Conservation (phyloP, 2,329 filamentous ascomycete genomes). For the Cladobotryum protrusum region DNA sequence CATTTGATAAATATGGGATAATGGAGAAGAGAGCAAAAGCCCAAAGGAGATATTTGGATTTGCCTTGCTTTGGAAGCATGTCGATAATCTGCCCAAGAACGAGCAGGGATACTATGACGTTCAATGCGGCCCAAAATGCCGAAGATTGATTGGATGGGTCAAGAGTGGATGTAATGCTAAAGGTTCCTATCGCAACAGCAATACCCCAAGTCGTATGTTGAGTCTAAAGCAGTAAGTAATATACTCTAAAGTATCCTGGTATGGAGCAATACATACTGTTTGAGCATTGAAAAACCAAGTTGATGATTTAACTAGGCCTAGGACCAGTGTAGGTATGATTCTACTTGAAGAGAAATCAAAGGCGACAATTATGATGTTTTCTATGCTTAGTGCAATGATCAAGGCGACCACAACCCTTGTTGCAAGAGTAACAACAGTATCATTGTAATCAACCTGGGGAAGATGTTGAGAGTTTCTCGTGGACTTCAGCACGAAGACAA, state of each 20-base stretch:
- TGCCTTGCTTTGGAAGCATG: conserved; percentile 27
- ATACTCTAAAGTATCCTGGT: fast-evolving
- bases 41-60: conserved; percentile 24
- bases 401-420: conserved; percentile 17
- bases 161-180: conserved; percentile 24
- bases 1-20: conserved; percentile 24
- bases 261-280: conserved; percentile 19
- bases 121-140: conserved; percentile 19
- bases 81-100: conserved; percentile 25
- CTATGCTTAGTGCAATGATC: conserved; percentile 7
- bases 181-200: conserved; percentile 25
- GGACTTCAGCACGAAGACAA: conserved; percentile 13
- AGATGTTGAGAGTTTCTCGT: background rate
- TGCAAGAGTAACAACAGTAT: conserved; percentile 19
- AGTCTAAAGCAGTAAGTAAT: conserved; percentile 17
- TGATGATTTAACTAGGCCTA: conserved; percentile 25
- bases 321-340: conserved; percentile 11
- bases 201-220: conserved; percentile 26
- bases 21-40: conserved; percentile 23
- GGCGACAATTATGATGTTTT: conserved; percentile 10
- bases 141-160: conserved; percentile 24
- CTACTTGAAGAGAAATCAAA: conserved; percentile 20
- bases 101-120: conserved; percentile 23
- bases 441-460: conserved; percentile 20
- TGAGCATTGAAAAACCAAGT: conserved; percentile 31